Conservation (phyloP, 352 stramenopile species). For the Phytophthora agathidicida region DNA sequence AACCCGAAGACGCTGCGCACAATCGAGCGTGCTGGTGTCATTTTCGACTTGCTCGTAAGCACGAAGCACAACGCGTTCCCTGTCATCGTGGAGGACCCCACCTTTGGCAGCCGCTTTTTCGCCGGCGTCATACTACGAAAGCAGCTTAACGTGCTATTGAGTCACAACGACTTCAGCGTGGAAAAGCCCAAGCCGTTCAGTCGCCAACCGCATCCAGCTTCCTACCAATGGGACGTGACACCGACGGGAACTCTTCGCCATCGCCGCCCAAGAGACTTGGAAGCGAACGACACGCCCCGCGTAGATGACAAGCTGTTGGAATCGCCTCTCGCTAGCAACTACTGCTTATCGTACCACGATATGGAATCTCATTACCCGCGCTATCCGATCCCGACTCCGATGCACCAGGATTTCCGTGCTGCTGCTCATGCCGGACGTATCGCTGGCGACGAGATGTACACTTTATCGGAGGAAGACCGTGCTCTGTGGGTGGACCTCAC, state of each 20-base stretch:
- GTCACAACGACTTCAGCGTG: constrained; percentile 62
- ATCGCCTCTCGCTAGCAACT: constrained; percentile 39
- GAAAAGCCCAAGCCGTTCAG: constrained; percentile 81
- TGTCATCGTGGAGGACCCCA: constrained; percentile 86
- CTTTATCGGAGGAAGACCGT: constrained; percentile 81
- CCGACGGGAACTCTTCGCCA: constrained; percentile 30
- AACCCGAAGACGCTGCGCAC: constrained; percentile 94
- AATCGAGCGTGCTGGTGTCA: constrained; percentile 91
- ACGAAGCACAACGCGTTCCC: constrained; percentile 90
- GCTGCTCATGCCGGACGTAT: constrained; percentile 31
- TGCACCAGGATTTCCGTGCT: constrained; percentile 37
- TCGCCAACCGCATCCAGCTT: constrained; percentile 61
- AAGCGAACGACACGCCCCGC: constrained; percentile 38
- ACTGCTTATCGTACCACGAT: constrained; percentile 80
- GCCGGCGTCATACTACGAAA: constrained; percentile 83
- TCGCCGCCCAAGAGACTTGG: constrained; percentile 28
- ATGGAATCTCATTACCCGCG: constrained; percentile 87
- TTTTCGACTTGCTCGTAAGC: constrained; percentile 92
- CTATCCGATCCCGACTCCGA: constrained; percentile 70
- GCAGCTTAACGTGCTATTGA: constrained; percentile 81
- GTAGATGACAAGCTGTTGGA: constrained; percentile 55
- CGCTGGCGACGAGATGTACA: constrained; percentile 54
- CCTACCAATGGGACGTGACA: constrained; percentile 42
- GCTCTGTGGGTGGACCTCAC: constrained; percentile 95
- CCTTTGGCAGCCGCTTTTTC: constrained; percentile 84